Evolutionary conservation across 208 protist species (phyloP), one percentile per base, ranked within the genome.

Genomic region (Vickermania spadyakhi): DNA sequence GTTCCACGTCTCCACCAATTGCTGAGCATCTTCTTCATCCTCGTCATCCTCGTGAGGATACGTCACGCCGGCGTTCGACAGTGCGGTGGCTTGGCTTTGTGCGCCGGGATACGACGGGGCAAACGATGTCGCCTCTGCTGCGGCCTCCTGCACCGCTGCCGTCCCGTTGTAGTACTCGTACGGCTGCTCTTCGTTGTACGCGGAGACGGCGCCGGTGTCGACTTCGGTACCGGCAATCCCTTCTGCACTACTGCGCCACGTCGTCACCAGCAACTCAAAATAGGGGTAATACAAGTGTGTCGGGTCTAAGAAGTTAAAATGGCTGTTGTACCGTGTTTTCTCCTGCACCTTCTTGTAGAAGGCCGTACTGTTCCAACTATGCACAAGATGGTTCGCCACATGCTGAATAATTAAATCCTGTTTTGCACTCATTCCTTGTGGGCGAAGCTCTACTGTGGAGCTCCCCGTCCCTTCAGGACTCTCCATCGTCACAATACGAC

Each of bases 321-420:
- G 82, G 11, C 71, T 62, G 56, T 93, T 93, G 68, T 81, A 73
- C 55, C 71, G 64, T 22, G 86, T 93, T 42, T 70, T 69, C 3
- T 68, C 66, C 36, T 73, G 66, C 1, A 93, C 66, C 51, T 85
- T 77, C 29, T 86, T 64, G 31, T 93, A 81, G 53, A 85, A 89
- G 2, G 76, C 72, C 3, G 82, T 78, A 2, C 72, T 67, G 62
- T 93, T 73, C 51, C 81, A 87, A 23, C 72, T 82, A 28, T 66
- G 69, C 1, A 84, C 82, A n/a, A 93, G 81, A 58, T 86, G 87
- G 52, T 88, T 79, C 52, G 86, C 86, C 3, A 87, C 82, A 56
- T 85, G 70, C 52, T 88, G 78, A 36, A 93, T 90, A 61, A 93
- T 87, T 3, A 79, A 71, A 64, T 93, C 86, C 54, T 93, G 82